These are phyloP conservation scores for Coniella lustricola DNA, from an alignment of 2,329 filamentous ascomycete species.

Conservation along the genomic window DNA sequence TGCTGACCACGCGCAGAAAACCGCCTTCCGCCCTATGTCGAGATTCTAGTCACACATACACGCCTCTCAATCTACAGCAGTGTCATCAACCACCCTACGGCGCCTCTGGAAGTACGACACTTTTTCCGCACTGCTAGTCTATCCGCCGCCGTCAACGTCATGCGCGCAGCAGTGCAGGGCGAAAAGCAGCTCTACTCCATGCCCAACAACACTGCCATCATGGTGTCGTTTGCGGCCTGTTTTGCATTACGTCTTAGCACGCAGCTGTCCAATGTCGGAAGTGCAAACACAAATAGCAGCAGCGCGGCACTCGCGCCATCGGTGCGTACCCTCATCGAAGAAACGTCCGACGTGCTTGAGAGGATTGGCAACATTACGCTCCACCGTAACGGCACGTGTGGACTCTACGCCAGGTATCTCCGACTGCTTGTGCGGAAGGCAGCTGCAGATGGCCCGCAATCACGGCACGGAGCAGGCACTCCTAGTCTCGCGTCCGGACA, in stretches of 20 bases:
- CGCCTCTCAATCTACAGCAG: conserved; percentile 67
- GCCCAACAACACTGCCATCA: conserved; percentile 73
- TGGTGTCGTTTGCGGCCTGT: conserved; percentile 70
- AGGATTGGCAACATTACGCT: conserved; percentile 59
- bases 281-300: conserved; percentile 17
- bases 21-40: conserved; percentile 63
- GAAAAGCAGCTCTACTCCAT: conserved; percentile 64
- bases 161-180: conserved; percentile 66
- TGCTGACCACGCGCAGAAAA: conserved; percentile 30
- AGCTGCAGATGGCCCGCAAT: conserved; percentile 14
- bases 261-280: conserved; percentile 48
- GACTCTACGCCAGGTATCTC: conserved; percentile 40
- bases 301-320: conserved; percentile 45
- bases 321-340: conserved; percentile 57
- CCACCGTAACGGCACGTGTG: conserved; percentile 60
- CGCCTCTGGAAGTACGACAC: conserved; percentile 61
- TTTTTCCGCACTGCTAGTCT: conserved; percentile 67
- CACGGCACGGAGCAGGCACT: conserved; percentile 6
- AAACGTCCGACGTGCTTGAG: conserved; percentile 61
- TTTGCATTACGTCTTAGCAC: conserved; percentile 60
- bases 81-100: conserved; percentile 68
- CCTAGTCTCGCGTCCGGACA: background rate
- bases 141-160: conserved; percentile 66
- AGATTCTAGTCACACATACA: conserved; percentile 67
- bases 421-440: conserved; percentile 37